Conservation (phyloP, 139 green algal genomes). For the Tetradesmus lagerheimii region DNA sequence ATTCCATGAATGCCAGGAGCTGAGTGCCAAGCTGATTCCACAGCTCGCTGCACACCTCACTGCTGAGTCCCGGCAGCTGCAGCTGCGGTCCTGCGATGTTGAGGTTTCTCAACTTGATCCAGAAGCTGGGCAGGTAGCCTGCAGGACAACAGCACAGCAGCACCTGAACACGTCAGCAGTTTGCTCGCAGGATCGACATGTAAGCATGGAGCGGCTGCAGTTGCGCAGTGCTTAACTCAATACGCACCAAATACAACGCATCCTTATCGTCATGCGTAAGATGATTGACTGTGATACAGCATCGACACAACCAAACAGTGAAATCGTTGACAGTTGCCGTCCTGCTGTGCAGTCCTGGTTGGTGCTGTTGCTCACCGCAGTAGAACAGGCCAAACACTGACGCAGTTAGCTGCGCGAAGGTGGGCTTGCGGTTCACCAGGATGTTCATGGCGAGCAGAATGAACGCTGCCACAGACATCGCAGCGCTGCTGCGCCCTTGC, state of each 20-base stretch:
- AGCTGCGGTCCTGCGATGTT: constrained; percentile 55
- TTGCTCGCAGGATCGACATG: background rate
- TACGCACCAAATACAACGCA: too few species aligned
- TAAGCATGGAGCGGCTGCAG: background rate
- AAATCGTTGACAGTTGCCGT: too few species aligned
- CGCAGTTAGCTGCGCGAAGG: constrained; percentile 87
- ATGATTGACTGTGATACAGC: too few species aligned
- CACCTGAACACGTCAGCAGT: background rate
- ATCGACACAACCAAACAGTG: background rate
- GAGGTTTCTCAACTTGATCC: constrained; percentile 90
- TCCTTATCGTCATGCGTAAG: too few species aligned
- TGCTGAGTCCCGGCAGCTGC: constrained; percentile 41
- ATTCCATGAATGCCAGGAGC: background rate
- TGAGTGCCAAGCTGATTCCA: background rate
- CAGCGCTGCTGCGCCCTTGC: constrained; percentile 52
- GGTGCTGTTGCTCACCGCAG: constrained; percentile 79
- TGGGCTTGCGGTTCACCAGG: constrained; percentile 72
- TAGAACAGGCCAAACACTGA: constrained; percentile 94
- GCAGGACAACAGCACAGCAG: constrained; percentile 26
- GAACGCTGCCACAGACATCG: constrained; percentile 85
- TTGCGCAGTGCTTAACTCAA: background rate
- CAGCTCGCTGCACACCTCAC: background rate
- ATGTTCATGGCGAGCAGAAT: constrained; percentile 84
- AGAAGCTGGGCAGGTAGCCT: constrained; percentile 95
- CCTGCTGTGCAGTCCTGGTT: background rate